Evolutionary conservation across 495 filamentous ascomycete species (phyloP).

Genomic region (Chaetomium tenue): DNA sequence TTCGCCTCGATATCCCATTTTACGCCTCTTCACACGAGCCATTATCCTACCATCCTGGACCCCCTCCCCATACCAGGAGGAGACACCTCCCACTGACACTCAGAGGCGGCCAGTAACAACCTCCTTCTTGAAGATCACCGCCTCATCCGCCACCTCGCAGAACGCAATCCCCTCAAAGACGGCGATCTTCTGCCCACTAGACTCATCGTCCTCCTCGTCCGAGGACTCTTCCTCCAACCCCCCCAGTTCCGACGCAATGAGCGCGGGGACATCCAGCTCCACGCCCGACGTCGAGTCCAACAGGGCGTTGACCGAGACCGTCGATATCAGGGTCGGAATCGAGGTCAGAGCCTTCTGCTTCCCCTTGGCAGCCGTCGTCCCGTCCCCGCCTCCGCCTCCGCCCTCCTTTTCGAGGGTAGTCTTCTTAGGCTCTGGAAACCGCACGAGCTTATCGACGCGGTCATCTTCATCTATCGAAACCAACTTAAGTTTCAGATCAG

Average conservation of each 20-base stretch:
- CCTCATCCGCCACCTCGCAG: constrained; percentile 47
- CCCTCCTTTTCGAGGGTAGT: constrained; percentile 26
- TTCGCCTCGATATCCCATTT: neutral
- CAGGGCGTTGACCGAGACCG: neutral
- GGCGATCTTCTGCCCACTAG: constrained; percentile 32
- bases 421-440: constrained; percentile 4
- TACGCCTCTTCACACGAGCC: neutral
- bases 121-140: constrained; percentile 51
- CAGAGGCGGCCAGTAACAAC: constrained; percentile 41
- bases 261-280: neutral
- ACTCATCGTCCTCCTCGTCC: constrained; percentile 31
- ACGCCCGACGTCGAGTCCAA: neutral
- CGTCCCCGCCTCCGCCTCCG: constrained; percentile 6
- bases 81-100: constrained; percentile 3
- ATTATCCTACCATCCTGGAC: neutral
- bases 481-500: constrained; percentile 53
- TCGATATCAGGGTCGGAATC: too few species aligned
- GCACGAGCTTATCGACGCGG: constrained; percentile 43
- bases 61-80: neutral
- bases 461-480: constrained; percentile 49
- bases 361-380: constrained; percentile 33
- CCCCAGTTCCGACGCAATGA: constrained; percentile 1
- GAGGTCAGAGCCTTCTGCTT: constrained; percentile 13
- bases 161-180: constrained; percentile 43
- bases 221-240: constrained; percentile 19